Evolutionary conservation across 352 stramenopile genomes (phyloP).

Genomic region (Phytophthora kernoviae): DNA sequence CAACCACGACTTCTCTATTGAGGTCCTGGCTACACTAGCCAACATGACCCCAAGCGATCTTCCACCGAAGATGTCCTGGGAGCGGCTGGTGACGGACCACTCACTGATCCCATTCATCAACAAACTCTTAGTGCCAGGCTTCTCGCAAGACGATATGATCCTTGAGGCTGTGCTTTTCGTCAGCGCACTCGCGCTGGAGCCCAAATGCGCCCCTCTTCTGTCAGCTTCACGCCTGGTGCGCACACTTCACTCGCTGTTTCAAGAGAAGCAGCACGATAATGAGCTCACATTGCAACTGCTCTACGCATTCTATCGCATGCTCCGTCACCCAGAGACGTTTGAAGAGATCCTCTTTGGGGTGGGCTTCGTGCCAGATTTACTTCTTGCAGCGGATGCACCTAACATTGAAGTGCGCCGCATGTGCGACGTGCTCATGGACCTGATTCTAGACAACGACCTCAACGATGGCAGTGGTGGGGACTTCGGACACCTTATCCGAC

Average conservation of each 20-base stretch:
- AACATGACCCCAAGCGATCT: constrained; percentile 94
- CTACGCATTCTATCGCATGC: constrained; percentile 80
- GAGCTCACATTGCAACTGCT: constrained; percentile 85
- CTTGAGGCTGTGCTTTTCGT: constrained; percentile 92
- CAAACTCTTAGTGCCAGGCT: constrained; percentile 92
- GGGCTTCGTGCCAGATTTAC: constrained; percentile 75
- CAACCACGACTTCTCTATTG: constrained; percentile 93
- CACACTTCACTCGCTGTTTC: constrained; percentile 81
- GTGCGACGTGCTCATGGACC: constrained; percentile 87
- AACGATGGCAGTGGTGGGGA: constrained; percentile 60
- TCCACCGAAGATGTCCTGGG: constrained; percentile 88
- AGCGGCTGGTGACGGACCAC: constrained; percentile 88
- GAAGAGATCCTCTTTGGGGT: constrained; percentile 81
- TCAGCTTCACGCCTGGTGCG: constrained; percentile 74
- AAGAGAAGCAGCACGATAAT: constrained; percentile 88
- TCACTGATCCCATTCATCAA: constrained; percentile 88
- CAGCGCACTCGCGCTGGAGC: constrained; percentile 76
- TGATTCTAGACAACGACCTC: constrained; percentile 83
- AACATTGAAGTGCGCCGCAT: constrained; percentile 88
- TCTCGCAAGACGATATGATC: constrained; percentile 93
- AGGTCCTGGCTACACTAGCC: constrained; percentile 91
- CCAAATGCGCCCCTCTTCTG: constrained; percentile 82
- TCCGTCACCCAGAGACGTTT: constrained; percentile 77
- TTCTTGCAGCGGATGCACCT: constrained; percentile 72
- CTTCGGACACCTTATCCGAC: constrained; percentile 80